Percentiles rank a stretch among this genome's conserved stretches.
These are phyloP conservation scores for Microbotryomycetes sp. DNA, from an alignment of 1,284 basidiomycete genomes.

Conservation along the genomic window DNA sequence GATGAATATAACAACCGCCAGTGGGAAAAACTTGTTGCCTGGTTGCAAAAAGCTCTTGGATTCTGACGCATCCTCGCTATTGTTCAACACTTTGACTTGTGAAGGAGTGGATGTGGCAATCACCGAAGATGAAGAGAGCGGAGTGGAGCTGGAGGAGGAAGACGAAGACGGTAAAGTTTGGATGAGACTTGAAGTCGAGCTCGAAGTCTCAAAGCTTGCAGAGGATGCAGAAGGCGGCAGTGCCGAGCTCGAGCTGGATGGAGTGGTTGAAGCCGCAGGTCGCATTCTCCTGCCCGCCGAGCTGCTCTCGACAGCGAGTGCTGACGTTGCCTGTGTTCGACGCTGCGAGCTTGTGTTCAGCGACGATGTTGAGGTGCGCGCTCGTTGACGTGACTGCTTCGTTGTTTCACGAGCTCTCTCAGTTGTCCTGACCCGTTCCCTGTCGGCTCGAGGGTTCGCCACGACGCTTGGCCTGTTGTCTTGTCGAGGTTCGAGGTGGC, in stretches of 20 bases:
- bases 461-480: background rate
- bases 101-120: too few species aligned
- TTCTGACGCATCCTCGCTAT: too few species aligned
- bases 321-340: background rate
- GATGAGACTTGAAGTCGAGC: too few species aligned
- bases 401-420: too few species aligned
- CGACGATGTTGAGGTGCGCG: too few species aligned
- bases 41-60: background rate
- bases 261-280: too few species aligned
- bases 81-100: too few species aligned
- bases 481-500: background rate
- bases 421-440: background rate
- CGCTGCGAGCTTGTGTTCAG: background rate
- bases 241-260: background rate
- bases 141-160: too few species aligned
- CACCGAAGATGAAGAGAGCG: too few species aligned
- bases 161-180: too few species aligned
- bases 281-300: too few species aligned
- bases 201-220: background rate
- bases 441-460: background rate
- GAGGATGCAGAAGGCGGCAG: background rate
- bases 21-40: background rate
- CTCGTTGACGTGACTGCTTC: too few species aligned
- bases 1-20: background rate
- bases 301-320: background rate